These are phyloP conservation scores for Marchantia polymorpha DNA, from an alignment of 225 moss, liverwort and hornwort genomes.

Conservation along the genomic window DNA sequence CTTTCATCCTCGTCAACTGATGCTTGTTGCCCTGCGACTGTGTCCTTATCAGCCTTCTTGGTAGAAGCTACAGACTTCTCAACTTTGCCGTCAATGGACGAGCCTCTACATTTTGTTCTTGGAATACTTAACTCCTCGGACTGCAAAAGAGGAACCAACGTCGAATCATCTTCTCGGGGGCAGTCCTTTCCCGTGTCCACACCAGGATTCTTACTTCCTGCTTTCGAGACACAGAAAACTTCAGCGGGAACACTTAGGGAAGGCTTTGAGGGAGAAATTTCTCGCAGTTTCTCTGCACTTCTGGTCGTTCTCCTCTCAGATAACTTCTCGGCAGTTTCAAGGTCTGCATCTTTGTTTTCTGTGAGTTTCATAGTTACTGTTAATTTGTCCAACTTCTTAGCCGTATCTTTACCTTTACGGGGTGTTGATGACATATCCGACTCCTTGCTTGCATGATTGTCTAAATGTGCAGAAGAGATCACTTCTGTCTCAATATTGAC, in stretches of 20 bases:
- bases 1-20: not conserved
- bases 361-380: not conserved
- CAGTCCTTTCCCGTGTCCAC: not conserved
- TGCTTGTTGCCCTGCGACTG: not conserved
- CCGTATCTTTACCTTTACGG: not conserved
- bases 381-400: not conserved
- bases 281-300: slow-evolving; percentile 13
- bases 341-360: not conserved
- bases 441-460: too few species aligned
- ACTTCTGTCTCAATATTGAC: not conserved
- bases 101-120: too few species aligned
- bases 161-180: not conserved
- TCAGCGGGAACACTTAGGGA: not conserved
- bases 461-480: not conserved
- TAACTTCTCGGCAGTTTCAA: slow-evolving; percentile 14
- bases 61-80: too few species aligned
- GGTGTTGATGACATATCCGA: too few species aligned
- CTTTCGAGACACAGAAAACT: too few species aligned
- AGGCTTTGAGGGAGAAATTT: not conserved
- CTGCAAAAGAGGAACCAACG: not conserved
- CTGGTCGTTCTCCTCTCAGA: slow-evolving; percentile 12
- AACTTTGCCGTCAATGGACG: too few species aligned
- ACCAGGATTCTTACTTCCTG: not conserved
- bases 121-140: not conserved
- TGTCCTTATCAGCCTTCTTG: too few species aligned